phyloP scores from a whole-genome alignment of 202 grass and related monocot species.

The Eragrostis tef region DNA sequence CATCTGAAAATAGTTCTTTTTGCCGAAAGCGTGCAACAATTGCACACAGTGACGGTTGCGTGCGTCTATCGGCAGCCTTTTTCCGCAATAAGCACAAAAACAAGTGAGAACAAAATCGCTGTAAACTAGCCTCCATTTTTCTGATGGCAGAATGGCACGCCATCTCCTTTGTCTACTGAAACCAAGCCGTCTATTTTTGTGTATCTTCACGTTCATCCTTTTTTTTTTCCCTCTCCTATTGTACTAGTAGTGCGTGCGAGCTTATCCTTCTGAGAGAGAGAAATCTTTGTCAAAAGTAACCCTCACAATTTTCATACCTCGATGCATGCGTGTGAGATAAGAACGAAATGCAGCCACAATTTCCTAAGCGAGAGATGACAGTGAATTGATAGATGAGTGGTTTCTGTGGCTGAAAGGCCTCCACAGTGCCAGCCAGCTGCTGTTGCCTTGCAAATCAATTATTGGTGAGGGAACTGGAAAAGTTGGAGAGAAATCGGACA shows the following conservation, averaged over 20 bases:
- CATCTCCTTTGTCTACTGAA: not conserved
- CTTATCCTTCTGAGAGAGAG: slow-evolving; percentile 40
- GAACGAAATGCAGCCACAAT: slow-evolving; percentile 50
- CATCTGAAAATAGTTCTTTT: not conserved
- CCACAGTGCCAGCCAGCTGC: not conserved
- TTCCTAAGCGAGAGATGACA: slow-evolving; percentile 27
- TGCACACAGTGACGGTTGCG: slow-evolving; percentile 44
- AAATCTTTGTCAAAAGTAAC: slow-evolving; percentile 45
- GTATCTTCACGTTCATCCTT: slow-evolving; percentile 12
- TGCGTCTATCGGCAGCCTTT: slow-evolving; percentile 28
- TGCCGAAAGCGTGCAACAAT: slow-evolving; percentile 37
- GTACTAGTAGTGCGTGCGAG: slow-evolving; percentile 48
- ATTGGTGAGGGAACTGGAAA: slow-evolving; percentile 48
- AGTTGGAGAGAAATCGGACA: slow-evolving; percentile 35
- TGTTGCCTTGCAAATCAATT: slow-evolving; percentile 44
- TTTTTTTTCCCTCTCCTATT: not conserved
- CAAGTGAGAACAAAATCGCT: not conserved
- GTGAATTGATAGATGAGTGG: slow-evolving; percentile 11
- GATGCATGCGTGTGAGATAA: slow-evolving; percentile 28
- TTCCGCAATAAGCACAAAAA: not conserved
- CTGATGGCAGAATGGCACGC: slow-evolving; percentile 30
- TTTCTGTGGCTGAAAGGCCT: slow-evolving; percentile 38
- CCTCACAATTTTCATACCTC: slow-evolving; percentile 35
- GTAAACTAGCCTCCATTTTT: slow-evolving; percentile 19
- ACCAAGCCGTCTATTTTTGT: slow-evolving; percentile 42